phyloP scores from a whole-genome alignment of 345 rosid genomes.

The Hibiscus tridactylites region DNA sequence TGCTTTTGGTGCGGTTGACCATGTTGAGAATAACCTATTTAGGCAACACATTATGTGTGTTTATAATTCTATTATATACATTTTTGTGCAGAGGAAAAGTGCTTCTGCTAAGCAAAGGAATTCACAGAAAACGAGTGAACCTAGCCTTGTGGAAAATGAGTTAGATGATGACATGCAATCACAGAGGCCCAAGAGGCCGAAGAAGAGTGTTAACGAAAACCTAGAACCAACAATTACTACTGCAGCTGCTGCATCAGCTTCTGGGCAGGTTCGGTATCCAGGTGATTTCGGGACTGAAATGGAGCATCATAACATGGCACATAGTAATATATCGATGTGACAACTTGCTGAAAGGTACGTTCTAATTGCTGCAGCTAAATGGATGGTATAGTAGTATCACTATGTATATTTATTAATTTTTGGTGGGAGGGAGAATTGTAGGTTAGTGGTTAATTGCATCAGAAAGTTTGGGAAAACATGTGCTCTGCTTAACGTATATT shows the following conservation, averaged over 20 bases:
- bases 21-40: neutral
- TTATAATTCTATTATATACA: conserved; percentile 5
- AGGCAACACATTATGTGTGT: conserved; percentile 3
- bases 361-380: neutral
- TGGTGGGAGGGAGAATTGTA: neutral
- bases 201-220: conserved; percentile 79
- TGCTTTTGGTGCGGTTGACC: neutral
- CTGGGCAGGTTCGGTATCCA: conserved; percentile 15
- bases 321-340: too few relatives aligned
- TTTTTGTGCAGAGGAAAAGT: conserved; percentile 65
- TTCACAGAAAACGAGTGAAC: conserved; percentile 41
- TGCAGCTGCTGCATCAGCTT: conserved; percentile 14
- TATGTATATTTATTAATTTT: neutral
- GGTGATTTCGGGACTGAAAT: conserved; percentile 1
- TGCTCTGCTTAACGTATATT: neutral
- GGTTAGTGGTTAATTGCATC: neutral
- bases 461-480: neutral
- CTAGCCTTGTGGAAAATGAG: conserved; percentile 37
- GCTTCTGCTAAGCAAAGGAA: conserved; percentile 34
- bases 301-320: neutral
- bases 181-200: conserved; percentile 68
- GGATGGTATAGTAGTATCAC: neutral
- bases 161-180: conserved; percentile 32
- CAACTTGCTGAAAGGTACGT: neutral
- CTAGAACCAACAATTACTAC: conserved; percentile 66